Evolutionary conservation across 768 basidiomycete genomes (phyloP).

Genomic region (Hysterangium stoloniferum): DNA sequence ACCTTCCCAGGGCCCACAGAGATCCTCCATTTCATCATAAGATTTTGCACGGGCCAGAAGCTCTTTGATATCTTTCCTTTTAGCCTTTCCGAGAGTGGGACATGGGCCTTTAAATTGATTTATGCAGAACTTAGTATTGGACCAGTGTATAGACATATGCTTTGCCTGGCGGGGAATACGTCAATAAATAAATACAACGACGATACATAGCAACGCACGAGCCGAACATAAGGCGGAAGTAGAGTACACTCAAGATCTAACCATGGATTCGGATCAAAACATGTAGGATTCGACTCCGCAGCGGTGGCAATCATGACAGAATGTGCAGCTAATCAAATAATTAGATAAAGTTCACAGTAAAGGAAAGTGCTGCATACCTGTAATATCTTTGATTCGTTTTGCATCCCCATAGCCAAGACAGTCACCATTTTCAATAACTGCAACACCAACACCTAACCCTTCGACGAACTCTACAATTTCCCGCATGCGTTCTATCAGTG

Average conservation of each 20-base stretch:
- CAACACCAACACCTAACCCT: conserved; percentile 64
- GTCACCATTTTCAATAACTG: conserved; percentile 92
- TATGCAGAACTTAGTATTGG: conserved; percentile 82
- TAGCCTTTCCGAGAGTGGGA: conserved; percentile 45
- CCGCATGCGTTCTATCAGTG: conserved; percentile 65
- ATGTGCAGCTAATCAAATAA: conserved; percentile 49
- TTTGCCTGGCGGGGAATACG: conserved; percentile 39
- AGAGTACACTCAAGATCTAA: conserved; percentile 61
- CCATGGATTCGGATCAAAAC: conserved; percentile 67
- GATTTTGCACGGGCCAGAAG: conserved; percentile 52
- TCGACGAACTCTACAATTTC: conserved; percentile 86
- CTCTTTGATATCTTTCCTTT: conserved; percentile 49
- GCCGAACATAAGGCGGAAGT: conserved; percentile 62
- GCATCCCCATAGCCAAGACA: conserved; percentile 75
- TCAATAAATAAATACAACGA: neutral
- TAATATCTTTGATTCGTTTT: conserved; percentile 61
- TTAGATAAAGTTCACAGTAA: neutral
- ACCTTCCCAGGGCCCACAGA: conserved; percentile 1
- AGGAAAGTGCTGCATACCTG: conserved; percentile 41
- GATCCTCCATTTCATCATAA: conserved; percentile 25
- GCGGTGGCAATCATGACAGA: conserved; percentile 96
- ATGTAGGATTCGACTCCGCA: conserved; percentile 87
- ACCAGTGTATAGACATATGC: conserved; percentile 74
- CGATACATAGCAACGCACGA: conserved; percentile 41
- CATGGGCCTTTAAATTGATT: conserved; percentile 71